Base-by-base conservation (phyloP, 495 filamentous ascomycete genomes). In the Aspergillus kassunensis region DNA sequence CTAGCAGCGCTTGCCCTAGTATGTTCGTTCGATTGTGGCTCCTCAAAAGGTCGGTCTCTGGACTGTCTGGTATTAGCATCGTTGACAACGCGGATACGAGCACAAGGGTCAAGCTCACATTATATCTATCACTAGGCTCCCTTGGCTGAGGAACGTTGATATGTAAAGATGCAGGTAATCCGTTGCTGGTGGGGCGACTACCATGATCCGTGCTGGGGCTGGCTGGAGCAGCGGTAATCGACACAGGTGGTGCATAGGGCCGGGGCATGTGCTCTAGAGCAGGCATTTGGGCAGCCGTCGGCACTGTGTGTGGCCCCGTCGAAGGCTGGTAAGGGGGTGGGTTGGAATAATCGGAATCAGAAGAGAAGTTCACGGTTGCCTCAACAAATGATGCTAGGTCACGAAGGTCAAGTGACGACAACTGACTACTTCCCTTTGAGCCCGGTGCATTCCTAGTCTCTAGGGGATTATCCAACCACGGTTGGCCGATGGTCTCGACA, bases 401-500 rank as follows among this genome's bases (percentile, higher is more conserved):
- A 27, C 62, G 57, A 8, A 74, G 53, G 43, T 74, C 64, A 34
- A 71, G 41, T 15, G 69, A 66, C 7, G 62, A 65, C 40, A 70
- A 23, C 40, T 59, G 64, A 13, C 41, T 49, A 29, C 45, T 55
- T 8, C 57, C 59, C 47, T 54, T 63, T 19, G 49, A 34, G 0
- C 59, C 57, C 2, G 19, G 16, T 16, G 44, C 27, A 23, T 62
- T 46, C 18, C 49, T 36, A 16, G 24, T 55, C 35, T 68, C 57
- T 8, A 54, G 55, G 23, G 63, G 64, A 31, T 62, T 61, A 13
- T 59, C 62, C 45, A 76, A 44, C 73, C 71, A 74, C 34, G 69
- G 69, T 51, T 63, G 69, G 18, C 71, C 72, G 44, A 71, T 73
- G 31, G 52, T 63, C 54, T 75, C 69, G 10, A 75, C 63, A 42